These are phyloP conservation scores for Chlamydomonas asymmetrica DNA, from an alignment of 139 green algal genomes.

Conservation along the genomic window DNA sequence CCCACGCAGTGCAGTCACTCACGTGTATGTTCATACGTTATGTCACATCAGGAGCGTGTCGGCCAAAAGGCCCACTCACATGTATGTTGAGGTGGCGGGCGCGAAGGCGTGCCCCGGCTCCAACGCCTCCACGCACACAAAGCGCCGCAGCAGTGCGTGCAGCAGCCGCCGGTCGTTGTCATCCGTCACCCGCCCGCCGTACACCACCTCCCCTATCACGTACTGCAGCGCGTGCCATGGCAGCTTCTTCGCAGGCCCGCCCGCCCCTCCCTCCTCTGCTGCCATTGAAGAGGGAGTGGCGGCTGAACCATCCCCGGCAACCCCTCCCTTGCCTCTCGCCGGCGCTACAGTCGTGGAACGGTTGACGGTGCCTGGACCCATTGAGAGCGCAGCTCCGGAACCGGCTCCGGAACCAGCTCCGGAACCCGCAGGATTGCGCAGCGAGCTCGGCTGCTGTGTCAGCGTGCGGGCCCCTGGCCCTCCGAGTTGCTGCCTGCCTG, in stretches of 20 bases:
- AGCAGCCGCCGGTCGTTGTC: slow-evolving; percentile 78
- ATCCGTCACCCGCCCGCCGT: slow-evolving; percentile 85
- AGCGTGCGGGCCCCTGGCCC: background rate
- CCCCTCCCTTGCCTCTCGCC: too few relatives aligned
- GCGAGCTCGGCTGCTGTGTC: too few relatives aligned
- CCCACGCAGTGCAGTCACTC: background rate
- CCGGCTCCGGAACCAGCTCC: too few relatives aligned
- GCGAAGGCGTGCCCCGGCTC: slow-evolving; percentile 5
- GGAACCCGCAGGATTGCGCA: too few relatives aligned
- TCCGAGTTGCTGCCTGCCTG: background rate
- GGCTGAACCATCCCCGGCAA: too few relatives aligned
- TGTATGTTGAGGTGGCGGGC: too few relatives aligned
- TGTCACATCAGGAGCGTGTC: too few relatives aligned
- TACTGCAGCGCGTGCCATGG: slow-evolving; percentile 77
- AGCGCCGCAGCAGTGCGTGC: slow-evolving; percentile 63
- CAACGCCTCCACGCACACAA: slow-evolving; percentile 32
- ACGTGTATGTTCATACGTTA: background rate
- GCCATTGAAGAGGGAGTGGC: background rate
- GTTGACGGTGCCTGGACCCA: too few relatives aligned
- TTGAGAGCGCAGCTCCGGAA: too few relatives aligned
- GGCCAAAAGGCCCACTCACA: too few relatives aligned
- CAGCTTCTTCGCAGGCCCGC: slow-evolving; percentile 14
- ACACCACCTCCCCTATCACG: slow-evolving; percentile 81
- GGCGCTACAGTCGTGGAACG: too few relatives aligned
- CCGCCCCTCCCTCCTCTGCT: background rate